Conservation (phyloP, 1,139 yeast genomes). For the Debaryomyces subglobosus region DNA sequence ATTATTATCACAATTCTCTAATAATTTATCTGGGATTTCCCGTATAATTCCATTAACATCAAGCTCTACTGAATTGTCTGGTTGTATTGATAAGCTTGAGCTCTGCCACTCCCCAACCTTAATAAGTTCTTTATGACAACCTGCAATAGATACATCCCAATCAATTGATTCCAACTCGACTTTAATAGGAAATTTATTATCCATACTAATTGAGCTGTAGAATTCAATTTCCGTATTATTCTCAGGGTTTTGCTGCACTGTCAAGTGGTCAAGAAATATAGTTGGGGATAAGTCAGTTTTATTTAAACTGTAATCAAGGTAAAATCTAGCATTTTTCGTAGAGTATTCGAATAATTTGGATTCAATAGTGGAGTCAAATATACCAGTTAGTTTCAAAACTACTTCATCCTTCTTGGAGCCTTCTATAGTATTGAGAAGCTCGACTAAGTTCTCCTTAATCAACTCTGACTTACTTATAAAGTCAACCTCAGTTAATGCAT, state of each 20-base stretch:
- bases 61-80: slow-evolving; percentile 19
- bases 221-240: slow-evolving; percentile 6
- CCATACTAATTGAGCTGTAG: slow-evolving; percentile 4
- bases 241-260: slow-evolving; percentile 6
- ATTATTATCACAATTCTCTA: slow-evolving; percentile 23
- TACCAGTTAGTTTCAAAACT: slow-evolving; percentile 24
- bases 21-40: slow-evolving; percentile 22
- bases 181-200: slow-evolving; percentile 22
- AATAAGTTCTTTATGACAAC: slow-evolving; percentile 24
- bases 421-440: slow-evolving; percentile 22
- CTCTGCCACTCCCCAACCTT: slow-evolving; percentile 31
- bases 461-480: slow-evolving; percentile 27
- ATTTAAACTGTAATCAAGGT: slow-evolving; percentile 17
- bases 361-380: slow-evolving; percentile 19
- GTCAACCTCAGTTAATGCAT: slow-evolving; percentile 28
- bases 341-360: slow-evolving; percentile 19
- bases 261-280: slow-evolving; percentile 14
- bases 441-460: slow-evolving; percentile 22
- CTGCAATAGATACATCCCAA: slow-evolving; percentile 32
- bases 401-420: slow-evolving; percentile 18
- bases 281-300: slow-evolving; percentile 20
- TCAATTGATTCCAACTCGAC: slow-evolving; percentile 23
- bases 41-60: slow-evolving; percentile 20
- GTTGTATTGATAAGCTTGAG: slow-evolving; percentile 18
- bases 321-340: slow-evolving; percentile 21